Evolutionary conservation across 305 asterid genomes (phyloP).

Genomic region (Fraxinus dipetala): DNA sequence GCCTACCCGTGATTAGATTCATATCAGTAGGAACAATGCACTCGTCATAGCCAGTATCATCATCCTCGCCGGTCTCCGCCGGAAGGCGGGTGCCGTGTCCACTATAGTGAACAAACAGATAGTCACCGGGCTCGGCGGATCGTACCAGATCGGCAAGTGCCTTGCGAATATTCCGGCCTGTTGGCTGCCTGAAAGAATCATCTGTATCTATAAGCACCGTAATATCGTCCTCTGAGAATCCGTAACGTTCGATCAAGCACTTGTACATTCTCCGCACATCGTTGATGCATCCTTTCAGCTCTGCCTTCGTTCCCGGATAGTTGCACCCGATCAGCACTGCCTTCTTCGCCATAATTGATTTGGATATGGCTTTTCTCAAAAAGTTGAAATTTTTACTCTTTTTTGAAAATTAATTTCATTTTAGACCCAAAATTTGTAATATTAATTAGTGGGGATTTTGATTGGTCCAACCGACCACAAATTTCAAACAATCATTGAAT

Average conservation of each 20-base stretch:
- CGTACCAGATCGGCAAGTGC: slow-evolving; percentile 63
- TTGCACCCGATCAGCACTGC: slow-evolving; percentile 91
- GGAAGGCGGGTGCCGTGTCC: slow-evolving; percentile 94
- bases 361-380: not conserved
- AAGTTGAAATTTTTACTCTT: not conserved
- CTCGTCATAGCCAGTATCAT: slow-evolving; percentile 87
- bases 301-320: slow-evolving; percentile 88
- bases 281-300: slow-evolving; percentile 86
- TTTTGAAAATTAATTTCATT: not conserved
- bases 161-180: slow-evolving; percentile 75
- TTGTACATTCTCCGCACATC: slow-evolving; percentile 75
- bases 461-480: not conserved
- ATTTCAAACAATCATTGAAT: not conserved
- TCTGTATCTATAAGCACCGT: slow-evolving; percentile 73
- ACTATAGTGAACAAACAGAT: slow-evolving; percentile 79
- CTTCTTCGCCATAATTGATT: slow-evolving; percentile 55
- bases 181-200: slow-evolving; percentile 66
- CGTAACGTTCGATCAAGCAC: slow-evolving; percentile 64
- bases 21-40: slow-evolving; percentile 84
- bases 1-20: slow-evolving; percentile 79
- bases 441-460: not conserved
- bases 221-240: slow-evolving; percentile 75
- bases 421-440: not conserved
- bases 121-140: slow-evolving; percentile 61
- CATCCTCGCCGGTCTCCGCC: slow-evolving; percentile 93